Percentiles rank a stretch among this genome's conserved stretches.
Conservation (phyloP, 352 stramenopile species). For the Phytophthora meadii region DNA sequence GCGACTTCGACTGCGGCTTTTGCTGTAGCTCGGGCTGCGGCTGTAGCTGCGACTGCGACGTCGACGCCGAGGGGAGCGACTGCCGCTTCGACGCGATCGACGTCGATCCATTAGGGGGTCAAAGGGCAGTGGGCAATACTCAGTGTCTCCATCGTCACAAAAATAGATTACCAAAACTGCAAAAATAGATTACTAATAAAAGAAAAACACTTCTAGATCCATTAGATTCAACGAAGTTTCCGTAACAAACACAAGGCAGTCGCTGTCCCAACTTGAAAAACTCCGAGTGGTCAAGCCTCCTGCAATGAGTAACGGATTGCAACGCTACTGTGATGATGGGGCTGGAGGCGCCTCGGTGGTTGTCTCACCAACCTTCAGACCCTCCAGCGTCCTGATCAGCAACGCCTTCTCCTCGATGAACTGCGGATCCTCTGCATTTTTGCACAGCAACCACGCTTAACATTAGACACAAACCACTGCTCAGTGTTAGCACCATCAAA, state of each 20-base stretch:
- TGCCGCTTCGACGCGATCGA: slow-evolving; percentile 30
- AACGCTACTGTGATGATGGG: slow-evolving; percentile 33
- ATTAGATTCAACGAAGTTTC: too few relatives aligned
- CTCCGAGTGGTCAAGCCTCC: too few relatives aligned
- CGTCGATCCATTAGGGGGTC: slow-evolving; percentile 30
- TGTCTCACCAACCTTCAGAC: slow-evolving; percentile 51
- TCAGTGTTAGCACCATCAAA: not conserved
- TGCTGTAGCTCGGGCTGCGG: slow-evolving; percentile 15
- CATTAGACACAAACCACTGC: slow-evolving; percentile 1
- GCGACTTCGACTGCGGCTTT: slow-evolving; percentile 24
- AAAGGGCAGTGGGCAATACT: too few relatives aligned
- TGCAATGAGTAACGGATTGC: not conserved
- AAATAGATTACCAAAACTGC: too few relatives aligned
- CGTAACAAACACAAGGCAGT: too few relatives aligned
- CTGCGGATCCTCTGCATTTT: slow-evolving; percentile 83
- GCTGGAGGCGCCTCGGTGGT: slow-evolving; percentile 21
- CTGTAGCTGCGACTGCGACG: slow-evolving; percentile 24
- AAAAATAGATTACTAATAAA: too few relatives aligned
- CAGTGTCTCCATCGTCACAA: too few relatives aligned
- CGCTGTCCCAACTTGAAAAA: too few relatives aligned
- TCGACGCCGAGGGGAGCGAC: slow-evolving; percentile 37
- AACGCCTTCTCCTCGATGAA: slow-evolving; percentile 95
- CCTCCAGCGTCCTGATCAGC: slow-evolving; percentile 89
- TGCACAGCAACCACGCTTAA: slow-evolving; percentile 3
- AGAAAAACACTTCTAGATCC: too few relatives aligned